These are phyloP conservation scores for Rhizophagus sp. DNA, from an alignment of 192 early-diverging fungal genomes.

Conservation along the genomic window DNA sequence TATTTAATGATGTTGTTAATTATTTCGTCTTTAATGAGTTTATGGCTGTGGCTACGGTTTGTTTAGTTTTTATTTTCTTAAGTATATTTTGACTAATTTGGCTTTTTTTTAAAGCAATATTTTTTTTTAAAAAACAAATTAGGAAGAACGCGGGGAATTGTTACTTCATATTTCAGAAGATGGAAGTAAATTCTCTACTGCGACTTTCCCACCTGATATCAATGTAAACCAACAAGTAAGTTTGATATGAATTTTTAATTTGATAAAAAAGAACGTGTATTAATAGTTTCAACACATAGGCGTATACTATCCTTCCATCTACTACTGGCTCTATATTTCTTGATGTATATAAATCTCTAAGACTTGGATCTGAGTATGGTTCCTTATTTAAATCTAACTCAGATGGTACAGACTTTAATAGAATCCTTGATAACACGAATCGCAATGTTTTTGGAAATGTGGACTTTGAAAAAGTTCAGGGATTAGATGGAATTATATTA, in stretches of 20 bases:
- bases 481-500: slow-evolving; percentile 81
- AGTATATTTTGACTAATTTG: too few relatives aligned
- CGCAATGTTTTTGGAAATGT: slow-evolving; percentile 71
- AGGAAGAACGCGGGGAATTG: slow-evolving; percentile 51
- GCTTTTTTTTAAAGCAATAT: not conserved
- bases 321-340: slow-evolving; percentile 77
- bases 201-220: slow-evolving; percentile 83
- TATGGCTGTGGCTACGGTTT: slow-evolving; percentile 62
- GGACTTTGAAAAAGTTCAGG: slow-evolving; percentile 90
- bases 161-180: slow-evolving; percentile 74
- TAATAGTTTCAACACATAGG: slow-evolving; percentile 28
- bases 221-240: slow-evolving; percentile 61
- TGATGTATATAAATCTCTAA: slow-evolving; percentile 67
- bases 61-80: not conserved
- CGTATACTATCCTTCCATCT: slow-evolving; percentile 86
- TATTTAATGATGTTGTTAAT: slow-evolving; percentile 64
- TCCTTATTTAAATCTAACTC: slow-evolving; percentile 86
- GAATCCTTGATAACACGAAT: slow-evolving; percentile 79
- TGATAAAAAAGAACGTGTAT: not conserved
- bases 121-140: not conserved
- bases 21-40: slow-evolving; percentile 77
- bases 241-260: not conserved
- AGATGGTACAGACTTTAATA: slow-evolving; percentile 79
- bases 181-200: slow-evolving; percentile 68
- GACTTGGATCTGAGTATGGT: slow-evolving; percentile 58